Evolutionary conservation across 2,329 filamentous ascomycete genomes (phyloP).

Genomic region (Aurifilum marmelostoma): DNA sequence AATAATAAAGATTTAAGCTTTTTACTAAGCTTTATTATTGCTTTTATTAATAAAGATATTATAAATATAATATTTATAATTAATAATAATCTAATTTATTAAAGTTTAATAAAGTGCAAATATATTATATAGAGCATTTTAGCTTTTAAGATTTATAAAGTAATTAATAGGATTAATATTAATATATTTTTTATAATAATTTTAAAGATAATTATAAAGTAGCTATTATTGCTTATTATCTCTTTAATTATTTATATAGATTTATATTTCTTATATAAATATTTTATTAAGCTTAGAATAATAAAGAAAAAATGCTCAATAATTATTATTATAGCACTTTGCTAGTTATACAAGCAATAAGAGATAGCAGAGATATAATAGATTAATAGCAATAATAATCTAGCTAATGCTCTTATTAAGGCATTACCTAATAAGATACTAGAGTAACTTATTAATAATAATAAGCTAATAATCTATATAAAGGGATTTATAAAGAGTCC

Average conservation of each 20-base stretch:
- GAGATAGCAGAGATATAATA: slow-evolving; percentile 30
- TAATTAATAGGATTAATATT: neutral
- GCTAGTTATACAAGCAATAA: slow-evolving; percentile 29
- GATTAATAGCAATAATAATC: slow-evolving; percentile 29
- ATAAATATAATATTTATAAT: neutral
- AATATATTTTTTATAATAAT: neutral
- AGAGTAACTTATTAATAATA: neutral
- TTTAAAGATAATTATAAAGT: neutral
- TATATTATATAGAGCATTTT: neutral
- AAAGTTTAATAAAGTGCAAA: neutral
- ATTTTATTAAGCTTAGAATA: slow-evolving; percentile 24
- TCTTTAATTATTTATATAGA: too few relatives aligned
- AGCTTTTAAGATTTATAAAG: neutral
- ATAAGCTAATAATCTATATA: too few relatives aligned
- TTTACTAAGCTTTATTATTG: neutral
- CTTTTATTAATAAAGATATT: neutral
- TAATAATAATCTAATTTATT: neutral
- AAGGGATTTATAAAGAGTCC: too few relatives aligned
- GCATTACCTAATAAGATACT: slow-evolving; percentile 21
- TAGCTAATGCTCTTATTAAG: slow-evolving; percentile 27
- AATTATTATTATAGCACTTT: slow-evolving; percentile 32
- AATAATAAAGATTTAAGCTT: neutral
- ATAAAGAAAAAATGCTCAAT: slow-evolving; percentile 31
- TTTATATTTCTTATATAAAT: too few relatives aligned
- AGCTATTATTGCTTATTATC: neutral